Base-by-base conservation (phyloP, 2,329 filamentous ascomycete genomes). In the Emydomyces testavorans region DNA sequence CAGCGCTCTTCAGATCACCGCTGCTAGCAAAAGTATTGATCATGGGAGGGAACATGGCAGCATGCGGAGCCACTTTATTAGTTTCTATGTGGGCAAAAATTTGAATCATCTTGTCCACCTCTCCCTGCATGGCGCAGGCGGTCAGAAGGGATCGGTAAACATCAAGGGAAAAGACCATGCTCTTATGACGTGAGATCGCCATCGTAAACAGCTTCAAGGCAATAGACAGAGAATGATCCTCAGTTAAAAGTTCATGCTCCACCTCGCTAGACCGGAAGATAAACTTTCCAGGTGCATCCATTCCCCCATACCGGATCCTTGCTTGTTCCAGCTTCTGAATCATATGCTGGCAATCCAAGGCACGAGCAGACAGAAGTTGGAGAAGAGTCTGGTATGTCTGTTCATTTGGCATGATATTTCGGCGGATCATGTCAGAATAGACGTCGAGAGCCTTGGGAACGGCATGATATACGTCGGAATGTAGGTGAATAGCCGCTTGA, bases 391-490 rank as follows among this genome's bases (percentile, higher is more conserved):
- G 80, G 67, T 94, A 96, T 0, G 90, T 96, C 49, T 84, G 78
- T 46, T 81, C 80, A 62, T 95, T 83, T 6, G 90, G 89, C 16
- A 77, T 70, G 20, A 96, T 82, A 57, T 82, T 83, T 54, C 89
- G 83, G 55, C 83, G 80, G 57, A 94, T 79, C 92, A 98, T 96
- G 63, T 96, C 89, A 13, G 88, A 83, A 65, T 96, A 98, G 45
- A 98, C 85, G 69, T 94, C 89, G 45, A 96, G 75, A 4, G 87
- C 88, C 70, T 94, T 94, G 52, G 87, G 83, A 11, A 94, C 85
- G 45, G 92, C 80, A 68, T 93, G 84, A 46, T 83, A 83, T 65
- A 82, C 84, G 64, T 85, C 82, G 20, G 75, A 73, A 6, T 89
- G 85, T 15, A 95, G 76, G 56, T 86, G 77, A 52, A 95, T 86